Percentiles rank a stretch among this genome's conserved stretches.
phyloP scores from a whole-genome alignment of 2,329 filamentous ascomycete genomes.

The Colletotrichum sp. region DNA sequence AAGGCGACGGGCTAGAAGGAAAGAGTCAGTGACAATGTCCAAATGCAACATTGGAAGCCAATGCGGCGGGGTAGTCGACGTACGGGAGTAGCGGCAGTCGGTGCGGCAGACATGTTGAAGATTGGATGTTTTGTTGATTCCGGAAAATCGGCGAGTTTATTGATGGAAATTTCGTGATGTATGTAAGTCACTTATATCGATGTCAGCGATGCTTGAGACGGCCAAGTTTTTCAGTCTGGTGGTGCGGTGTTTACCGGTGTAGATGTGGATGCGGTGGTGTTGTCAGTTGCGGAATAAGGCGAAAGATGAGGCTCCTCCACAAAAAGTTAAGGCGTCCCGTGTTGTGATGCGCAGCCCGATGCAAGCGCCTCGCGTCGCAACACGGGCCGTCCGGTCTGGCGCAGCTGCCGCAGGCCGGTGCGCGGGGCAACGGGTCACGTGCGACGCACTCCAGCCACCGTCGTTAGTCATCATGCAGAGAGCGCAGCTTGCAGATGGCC shows the following conservation, averaged over 20 bases:
- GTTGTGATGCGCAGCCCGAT: slow-evolving; percentile 15
- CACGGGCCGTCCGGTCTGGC: not conserved
- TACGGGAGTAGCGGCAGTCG: slow-evolving; percentile 8
- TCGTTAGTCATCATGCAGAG: not conserved
- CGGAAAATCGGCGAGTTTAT: not conserved
- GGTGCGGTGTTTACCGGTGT: not conserved
- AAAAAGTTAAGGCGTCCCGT: not conserved
- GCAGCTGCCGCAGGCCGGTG: slow-evolving; percentile 4
- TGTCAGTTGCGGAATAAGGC: not conserved
- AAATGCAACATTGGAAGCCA: not conserved
- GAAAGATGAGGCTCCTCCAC: slow-evolving; percentile 6
- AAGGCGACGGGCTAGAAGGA: slow-evolving; percentile 71
- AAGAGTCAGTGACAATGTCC: not conserved
- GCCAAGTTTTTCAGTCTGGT: not conserved
- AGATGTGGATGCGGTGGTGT: slow-evolving; percentile 3
- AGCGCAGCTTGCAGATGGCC: not conserved
- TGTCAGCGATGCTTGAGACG: not conserved
- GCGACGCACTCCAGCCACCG: not conserved
- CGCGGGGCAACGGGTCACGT: slow-evolving; percentile 22
- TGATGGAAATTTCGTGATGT: not conserved
- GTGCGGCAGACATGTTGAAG: slow-evolving; percentile 6
- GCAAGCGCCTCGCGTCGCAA: slow-evolving; percentile 8
- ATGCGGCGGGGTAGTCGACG: not conserved
- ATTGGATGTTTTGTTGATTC: not conserved
- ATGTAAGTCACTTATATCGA: not conserved